Base-by-base conservation (phyloP, 1,284 basidiomycete species). In the Ganoderma lucidum region DNA sequence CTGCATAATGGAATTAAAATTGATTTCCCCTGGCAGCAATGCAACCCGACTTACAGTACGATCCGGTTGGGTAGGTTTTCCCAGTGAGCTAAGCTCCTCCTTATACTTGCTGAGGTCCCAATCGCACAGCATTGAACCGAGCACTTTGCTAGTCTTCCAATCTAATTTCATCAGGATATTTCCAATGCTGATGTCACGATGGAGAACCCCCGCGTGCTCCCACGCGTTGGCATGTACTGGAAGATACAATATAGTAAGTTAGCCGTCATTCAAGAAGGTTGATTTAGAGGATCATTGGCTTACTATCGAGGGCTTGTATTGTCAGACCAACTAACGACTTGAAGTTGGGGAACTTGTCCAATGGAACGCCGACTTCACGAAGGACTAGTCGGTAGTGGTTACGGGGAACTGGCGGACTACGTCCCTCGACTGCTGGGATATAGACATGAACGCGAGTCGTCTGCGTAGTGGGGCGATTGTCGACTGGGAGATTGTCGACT, bases 131-230 rank as follows among this genome's bases (percentile, higher is more conserved):
- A 71, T 28, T 32, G 37, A 2, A 14, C 51, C 51, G 10, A 55
- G 28, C 3, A 17, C 51, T 14, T 30, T 55, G 15, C 14, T 59
- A 1, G 0, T 15, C 12, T 45, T 12, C 17, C 12, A 62, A 12
- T 14, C 8, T 12, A 58, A 45, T 30, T 68, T 42, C 30, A 69
- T 66, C n/a, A 71, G 59, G 37, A 71, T 71, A 15, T 69, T 71
- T 1, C 56, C 56, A 28, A 55, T 35, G 28, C 67, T 69, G 53
- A 71, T 60, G 30, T 71, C 67, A 41, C 67, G 0, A 39, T 30
- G 14, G 41, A 23, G 45, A 2, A 48, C 45, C 45, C 45, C 5
- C 8, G 19, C 45, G 10, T n/a, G n/a, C 19, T 48, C 19, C 70
- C 67, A 69, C 1, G 65, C 70, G 3, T 19, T 2, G 14, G 23